phyloP scores from a whole-genome alignment of 495 filamentous ascomycete genomes.

The Lichenothelia convexa region DNA sequence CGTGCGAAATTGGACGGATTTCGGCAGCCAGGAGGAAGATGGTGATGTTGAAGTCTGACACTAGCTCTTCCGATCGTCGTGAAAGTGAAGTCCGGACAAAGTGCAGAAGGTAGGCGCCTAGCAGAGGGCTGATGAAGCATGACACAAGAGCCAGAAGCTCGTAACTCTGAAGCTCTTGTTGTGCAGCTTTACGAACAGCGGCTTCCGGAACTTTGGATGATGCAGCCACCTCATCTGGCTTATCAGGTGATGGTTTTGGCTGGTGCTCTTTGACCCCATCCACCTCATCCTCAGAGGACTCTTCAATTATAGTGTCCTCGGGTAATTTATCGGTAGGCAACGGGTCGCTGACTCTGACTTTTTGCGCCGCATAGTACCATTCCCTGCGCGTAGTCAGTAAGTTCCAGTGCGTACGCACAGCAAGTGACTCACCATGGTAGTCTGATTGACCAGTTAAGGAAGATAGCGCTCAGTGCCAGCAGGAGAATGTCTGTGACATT shows the following conservation, averaged over 20 bases:
- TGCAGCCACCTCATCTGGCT: background rate
- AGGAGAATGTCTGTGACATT: conserved; percentile 74
- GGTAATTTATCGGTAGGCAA: conserved; percentile 3
- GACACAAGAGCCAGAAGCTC: conserved; percentile 53
- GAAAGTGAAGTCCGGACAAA: conserved; percentile 35
- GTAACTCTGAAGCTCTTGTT: conserved; percentile 47
- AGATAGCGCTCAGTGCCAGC: conserved; percentile 58
- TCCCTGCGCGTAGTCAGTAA: no score
- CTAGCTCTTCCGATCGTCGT: conserved; percentile 55
- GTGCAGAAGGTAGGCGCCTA: conserved; percentile 29
- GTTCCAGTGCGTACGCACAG: no score
- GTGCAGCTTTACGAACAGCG: no score
- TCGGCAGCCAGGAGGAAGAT: conserved; percentile 85
- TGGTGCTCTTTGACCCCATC: background rate
- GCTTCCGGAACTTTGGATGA: background rate
- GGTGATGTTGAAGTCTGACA: conserved; percentile 40
- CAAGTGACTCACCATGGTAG: conserved; percentile 55
- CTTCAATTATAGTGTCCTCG: conserved; percentile 24
- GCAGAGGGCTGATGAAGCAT: conserved; percentile 63
- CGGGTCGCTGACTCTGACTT: conserved; percentile 6
- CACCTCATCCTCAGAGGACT: conserved; percentile 3
- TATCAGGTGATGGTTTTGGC: background rate
- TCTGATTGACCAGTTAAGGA: conserved; percentile 85
- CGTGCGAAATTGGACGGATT: conserved; percentile 58
- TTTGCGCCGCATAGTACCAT: conserved; percentile 74